A percentile compares a stretch with the other conserved stretches of the same genome.
Evolutionary conservation across 2,329 filamentous ascomycete species (phyloP).

Genomic region (Thielaviopsis euricoi): DNA sequence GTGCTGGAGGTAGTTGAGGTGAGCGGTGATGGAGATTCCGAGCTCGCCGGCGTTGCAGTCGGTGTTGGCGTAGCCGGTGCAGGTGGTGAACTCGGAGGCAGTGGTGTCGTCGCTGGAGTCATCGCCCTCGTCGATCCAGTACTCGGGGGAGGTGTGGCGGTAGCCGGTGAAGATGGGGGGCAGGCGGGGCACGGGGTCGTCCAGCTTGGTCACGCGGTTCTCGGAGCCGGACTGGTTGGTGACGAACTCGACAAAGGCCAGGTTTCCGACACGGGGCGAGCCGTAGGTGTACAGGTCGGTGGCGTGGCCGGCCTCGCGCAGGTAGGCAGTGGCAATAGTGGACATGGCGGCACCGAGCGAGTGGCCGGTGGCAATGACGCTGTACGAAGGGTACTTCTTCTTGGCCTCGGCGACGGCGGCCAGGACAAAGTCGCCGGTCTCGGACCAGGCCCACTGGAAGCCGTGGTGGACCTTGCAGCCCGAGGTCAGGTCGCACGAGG

Average conservation of each 20-base stretch:
- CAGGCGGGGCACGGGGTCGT: conserved; percentile 52
- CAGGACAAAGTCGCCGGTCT: conserved; percentile 28
- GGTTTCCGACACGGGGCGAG: conserved; percentile 47
- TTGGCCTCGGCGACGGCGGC: conserved; percentile 27
- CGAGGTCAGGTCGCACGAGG: conserved; percentile 20
- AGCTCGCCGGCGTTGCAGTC: conserved; percentile 34
- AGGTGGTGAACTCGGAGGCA: conserved; percentile 26
- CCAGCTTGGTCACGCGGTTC: conserved; percentile 49
- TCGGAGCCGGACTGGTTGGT: conserved; percentile 33
- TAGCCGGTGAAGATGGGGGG: conserved; percentile 45
- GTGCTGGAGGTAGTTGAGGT: conserved; percentile 31
- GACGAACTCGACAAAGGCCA: conserved; percentile 35
- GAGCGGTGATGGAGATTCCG: conserved; percentile 28
- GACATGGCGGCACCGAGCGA: conserved; percentile 51
- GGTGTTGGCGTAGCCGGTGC: conserved; percentile 30
- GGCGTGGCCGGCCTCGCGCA: conserved; percentile 30
- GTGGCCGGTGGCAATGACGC: conserved; percentile 46
- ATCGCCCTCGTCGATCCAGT: conserved; percentile 34
- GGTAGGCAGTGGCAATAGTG: conserved; percentile 39
- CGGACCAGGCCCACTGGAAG: conserved; percentile 42
- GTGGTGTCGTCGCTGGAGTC: conserved; percentile 21
- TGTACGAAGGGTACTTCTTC: conserved; percentile 31
- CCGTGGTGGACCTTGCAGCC: conserved; percentile 39
- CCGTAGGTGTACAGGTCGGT: conserved; percentile 46
- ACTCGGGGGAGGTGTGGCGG: conserved; percentile 53